These are phyloP conservation scores for Grammothele lineata DNA, from an alignment of 768 basidiomycete genomes.

Conservation along the genomic window DNA sequence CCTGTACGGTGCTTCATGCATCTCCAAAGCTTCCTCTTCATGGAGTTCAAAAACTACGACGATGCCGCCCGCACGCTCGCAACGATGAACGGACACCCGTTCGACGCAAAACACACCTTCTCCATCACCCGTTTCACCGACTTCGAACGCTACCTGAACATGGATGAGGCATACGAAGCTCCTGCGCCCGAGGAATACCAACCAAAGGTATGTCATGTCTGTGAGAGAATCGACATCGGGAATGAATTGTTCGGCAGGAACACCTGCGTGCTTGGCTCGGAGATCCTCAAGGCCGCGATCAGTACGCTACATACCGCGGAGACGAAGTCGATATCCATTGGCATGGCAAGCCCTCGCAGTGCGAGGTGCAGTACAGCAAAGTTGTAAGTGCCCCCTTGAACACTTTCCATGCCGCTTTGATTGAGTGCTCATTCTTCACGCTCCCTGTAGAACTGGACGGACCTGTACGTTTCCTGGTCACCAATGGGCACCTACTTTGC, in stretches of 20 bases:
- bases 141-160: slow-evolving; percentile 72
- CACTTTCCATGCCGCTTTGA: slow-evolving; percentile 1
- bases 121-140: slow-evolving; percentile 85
- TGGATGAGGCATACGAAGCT: slow-evolving; percentile 78
- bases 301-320: slow-evolving; percentile 90
- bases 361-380: slow-evolving; percentile 72
- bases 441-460: slow-evolving; percentile 84
- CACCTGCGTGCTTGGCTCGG: slow-evolving; percentile 94
- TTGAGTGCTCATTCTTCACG: too few species aligned
- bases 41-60: slow-evolving; percentile 69
- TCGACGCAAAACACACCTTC: slow-evolving; percentile 86
- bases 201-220: slow-evolving; percentile 50
- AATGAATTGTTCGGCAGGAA: slow-evolving; percentile 49
- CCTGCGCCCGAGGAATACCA: slow-evolving; percentile 70
- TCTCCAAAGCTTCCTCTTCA: slow-evolving; percentile 65
- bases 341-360: slow-evolving; percentile 88
- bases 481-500: slow-evolving; percentile 93
- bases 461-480: slow-evolving; percentile 96
- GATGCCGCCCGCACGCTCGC: slow-evolving; percentile 66
- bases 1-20: too few species aligned
- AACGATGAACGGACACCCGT: slow-evolving; percentile 71
- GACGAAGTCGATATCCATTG: slow-evolving; percentile 89
- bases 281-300: slow-evolving; percentile 90
- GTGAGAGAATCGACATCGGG: not conserved
- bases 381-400: slow-evolving; percentile 45